Evolutionary conservation across 129 eudicot genomes (phyloP).

Genomic region (Heracleum sosnowskyi): DNA sequence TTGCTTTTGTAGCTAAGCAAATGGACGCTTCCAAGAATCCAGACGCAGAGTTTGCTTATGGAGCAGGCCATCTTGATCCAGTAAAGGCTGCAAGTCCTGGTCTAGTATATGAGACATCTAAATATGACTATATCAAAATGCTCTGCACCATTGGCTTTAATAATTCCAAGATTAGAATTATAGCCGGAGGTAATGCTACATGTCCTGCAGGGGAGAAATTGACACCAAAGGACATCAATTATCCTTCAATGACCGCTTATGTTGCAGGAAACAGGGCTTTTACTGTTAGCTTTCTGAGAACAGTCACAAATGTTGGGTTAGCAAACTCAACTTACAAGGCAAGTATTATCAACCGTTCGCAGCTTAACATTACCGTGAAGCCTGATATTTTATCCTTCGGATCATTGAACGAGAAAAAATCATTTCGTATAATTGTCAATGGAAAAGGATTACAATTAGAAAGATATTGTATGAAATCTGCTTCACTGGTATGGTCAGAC

Average conservation of each 20-base stretch:
- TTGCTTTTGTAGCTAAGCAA: constrained; percentile 7
- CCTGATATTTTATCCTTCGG: not conserved
- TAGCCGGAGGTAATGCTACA: not conserved
- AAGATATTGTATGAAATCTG: not conserved
- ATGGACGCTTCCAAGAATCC: constrained; percentile 7
- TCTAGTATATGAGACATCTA: constrained; percentile 15
- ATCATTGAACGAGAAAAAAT: not conserved
- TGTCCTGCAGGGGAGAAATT: not conserved
- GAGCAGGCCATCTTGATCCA: constrained; percentile 22
- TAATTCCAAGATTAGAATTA: not conserved
- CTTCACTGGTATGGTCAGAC: not conserved
- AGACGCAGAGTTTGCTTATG: constrained; percentile 11
- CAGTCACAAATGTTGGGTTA: not conserved
- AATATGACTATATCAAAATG: constrained; percentile 11
- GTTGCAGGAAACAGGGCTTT: not conserved
- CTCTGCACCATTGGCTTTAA: not conserved
- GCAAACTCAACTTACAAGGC: not conserved
- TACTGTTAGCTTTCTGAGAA: not conserved
- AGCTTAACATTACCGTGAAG: not conserved
- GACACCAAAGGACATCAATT: not conserved
- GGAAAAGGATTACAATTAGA: not conserved
- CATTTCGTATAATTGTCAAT: not conserved
- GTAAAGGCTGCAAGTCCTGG: constrained; percentile 23
- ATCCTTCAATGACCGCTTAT: not conserved
- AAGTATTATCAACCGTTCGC: not conserved